Conservation (phyloP, 352 stramenopile species). For the Globisporangium radiosum region DNA sequence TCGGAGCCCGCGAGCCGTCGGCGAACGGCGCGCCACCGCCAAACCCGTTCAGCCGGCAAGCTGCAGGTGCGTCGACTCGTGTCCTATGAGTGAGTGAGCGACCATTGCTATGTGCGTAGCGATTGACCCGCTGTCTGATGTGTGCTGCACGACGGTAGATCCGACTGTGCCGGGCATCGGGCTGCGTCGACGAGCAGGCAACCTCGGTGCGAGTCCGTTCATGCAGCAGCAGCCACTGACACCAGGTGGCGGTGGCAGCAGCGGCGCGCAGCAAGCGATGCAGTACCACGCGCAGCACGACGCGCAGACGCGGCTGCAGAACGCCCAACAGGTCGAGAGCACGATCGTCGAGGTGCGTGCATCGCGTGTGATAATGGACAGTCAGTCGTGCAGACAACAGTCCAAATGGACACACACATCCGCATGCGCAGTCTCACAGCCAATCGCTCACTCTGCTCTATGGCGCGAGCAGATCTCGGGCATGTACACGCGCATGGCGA, state of each 20-base stretch:
- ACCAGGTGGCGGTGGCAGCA: slow-evolving; percentile 17
- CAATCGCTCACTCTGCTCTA: not conserved
- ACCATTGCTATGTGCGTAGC: too few species aligned
- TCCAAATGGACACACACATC: too few species aligned
- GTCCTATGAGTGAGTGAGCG: too few species aligned
- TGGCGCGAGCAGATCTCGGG: slow-evolving; percentile 50
- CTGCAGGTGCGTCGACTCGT: slow-evolving; percentile 3
- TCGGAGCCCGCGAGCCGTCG: slow-evolving; percentile 1
- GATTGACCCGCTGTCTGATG: too few species aligned
- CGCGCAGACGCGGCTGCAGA: slow-evolving; percentile 64
- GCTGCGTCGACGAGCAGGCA: slow-evolving; percentile 51
- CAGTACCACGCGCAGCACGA: slow-evolving; percentile 66
- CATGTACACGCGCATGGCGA: slow-evolving; percentile 85
- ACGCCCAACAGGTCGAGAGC: slow-evolving; percentile 74
- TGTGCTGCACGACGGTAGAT: too few species aligned
- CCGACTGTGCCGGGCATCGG: slow-evolving; percentile 18
- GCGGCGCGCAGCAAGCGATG: slow-evolving; percentile 39
- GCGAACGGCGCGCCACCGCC: slow-evolving; percentile 4
- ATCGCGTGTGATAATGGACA: not conserved
- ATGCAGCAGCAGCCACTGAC: slow-evolving; percentile 60
- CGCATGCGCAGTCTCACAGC: too few species aligned
- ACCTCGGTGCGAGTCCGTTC: slow-evolving; percentile 59
- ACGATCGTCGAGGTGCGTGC: slow-evolving; percentile 72
- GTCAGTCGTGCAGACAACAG: too few species aligned
- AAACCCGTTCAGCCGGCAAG: slow-evolving; percentile 16